Conservation (phyloP, 495 filamentous ascomycete species). For the Talaromyces borbonicus region DNA sequence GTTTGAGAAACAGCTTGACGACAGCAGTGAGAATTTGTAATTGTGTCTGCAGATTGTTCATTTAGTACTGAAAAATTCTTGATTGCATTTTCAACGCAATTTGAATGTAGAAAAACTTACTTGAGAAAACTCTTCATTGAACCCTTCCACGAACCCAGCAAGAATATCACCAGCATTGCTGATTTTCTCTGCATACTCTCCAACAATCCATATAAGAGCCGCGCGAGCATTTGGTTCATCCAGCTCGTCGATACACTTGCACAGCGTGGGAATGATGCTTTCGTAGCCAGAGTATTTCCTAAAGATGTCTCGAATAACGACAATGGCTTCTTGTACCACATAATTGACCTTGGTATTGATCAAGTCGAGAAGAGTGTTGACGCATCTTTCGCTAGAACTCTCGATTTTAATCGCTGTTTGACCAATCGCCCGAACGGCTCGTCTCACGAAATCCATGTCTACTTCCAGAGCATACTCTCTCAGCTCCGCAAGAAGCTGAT, state of each 20-base stretch:
- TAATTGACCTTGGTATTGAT: constrained; percentile 98
- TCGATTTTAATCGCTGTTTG: constrained; percentile 99
- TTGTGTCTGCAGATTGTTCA: constrained; percentile 53
- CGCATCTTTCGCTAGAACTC: constrained; percentile 82
- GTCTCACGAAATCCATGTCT: constrained; percentile 96
- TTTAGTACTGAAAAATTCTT: no score
- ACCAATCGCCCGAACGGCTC: constrained; percentile 89
- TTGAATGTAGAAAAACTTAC: constrained; percentile 26
- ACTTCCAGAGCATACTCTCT: constrained; percentile 98
- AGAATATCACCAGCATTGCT: constrained; percentile 91
- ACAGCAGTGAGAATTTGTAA: constrained; percentile 93
- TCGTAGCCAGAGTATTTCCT: constrained; percentile 96
- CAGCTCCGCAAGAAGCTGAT: constrained; percentile 85
- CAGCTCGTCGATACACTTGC: constrained; percentile 92
- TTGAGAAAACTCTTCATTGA: constrained; percentile 87
- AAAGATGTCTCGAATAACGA: constrained; percentile 98
- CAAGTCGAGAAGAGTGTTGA: constrained; percentile 85
- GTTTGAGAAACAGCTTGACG: constrained; percentile 95
- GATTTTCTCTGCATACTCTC: constrained; percentile 98
- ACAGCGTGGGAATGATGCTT: constrained; percentile 91
- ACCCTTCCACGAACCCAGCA: constrained; percentile 76
- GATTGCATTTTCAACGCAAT: background rate
- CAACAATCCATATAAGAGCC: constrained; percentile 96
- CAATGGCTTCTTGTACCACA: constrained; percentile 94
- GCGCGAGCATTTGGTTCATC: constrained; percentile 90